Evolutionary conservation across 1,139 yeast genomes (phyloP).

Genomic region (Blastobotrys illinoisensis): DNA sequence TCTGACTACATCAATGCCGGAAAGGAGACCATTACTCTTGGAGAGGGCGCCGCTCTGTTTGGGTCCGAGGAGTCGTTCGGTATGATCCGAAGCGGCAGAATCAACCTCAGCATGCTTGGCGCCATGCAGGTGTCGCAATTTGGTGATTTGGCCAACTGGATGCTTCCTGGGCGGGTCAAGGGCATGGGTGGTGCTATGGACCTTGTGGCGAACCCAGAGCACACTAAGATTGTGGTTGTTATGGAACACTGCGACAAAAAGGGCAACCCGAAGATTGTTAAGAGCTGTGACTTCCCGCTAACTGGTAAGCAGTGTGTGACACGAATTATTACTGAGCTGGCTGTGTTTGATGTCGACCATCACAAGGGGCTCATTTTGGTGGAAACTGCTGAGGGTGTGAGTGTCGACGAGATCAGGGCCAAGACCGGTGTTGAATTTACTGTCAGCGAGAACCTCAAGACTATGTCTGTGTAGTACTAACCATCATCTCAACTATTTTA

Average conservation of each 20-base stretch:
- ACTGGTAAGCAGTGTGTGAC: slow-evolving; percentile 43
- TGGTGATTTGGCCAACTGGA: slow-evolving; percentile 47
- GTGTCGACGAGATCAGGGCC: slow-evolving; percentile 35
- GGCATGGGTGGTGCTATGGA: slow-evolving; percentile 52
- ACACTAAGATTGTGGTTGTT: slow-evolving; percentile 40
- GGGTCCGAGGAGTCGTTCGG: slow-evolving; percentile 45
- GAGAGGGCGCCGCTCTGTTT: slow-evolving; percentile 40
- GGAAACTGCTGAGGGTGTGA: slow-evolving; percentile 36
- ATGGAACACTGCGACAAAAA: slow-evolving; percentile 44
- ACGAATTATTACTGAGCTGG: slow-evolving; percentile 42
- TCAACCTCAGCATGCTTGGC: slow-evolving; percentile 40
- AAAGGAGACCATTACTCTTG: slow-evolving; percentile 42
- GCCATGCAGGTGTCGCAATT: slow-evolving; percentile 41
- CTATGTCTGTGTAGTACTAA: slow-evolving; percentile 7
- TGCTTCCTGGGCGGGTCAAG: slow-evolving; percentile 42
- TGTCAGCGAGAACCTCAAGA: slow-evolving; percentile 32
- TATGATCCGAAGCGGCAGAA: slow-evolving; percentile 42
- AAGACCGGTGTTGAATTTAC: slow-evolving; percentile 39
- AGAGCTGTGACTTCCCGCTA: slow-evolving; percentile 40
- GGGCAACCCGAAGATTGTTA: slow-evolving; percentile 41
- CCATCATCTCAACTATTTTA: not conserved
- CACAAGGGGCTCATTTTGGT: slow-evolving; percentile 35
- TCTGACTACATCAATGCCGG: slow-evolving; percentile 45
- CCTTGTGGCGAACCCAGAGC: slow-evolving; percentile 41
- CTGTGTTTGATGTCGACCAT: slow-evolving; percentile 41